Evolutionary conservation across 495 filamentous ascomycete genomes (phyloP), one percentile per base, ranked within the genome.

Genomic region (Neurospora pannonica): DNA sequence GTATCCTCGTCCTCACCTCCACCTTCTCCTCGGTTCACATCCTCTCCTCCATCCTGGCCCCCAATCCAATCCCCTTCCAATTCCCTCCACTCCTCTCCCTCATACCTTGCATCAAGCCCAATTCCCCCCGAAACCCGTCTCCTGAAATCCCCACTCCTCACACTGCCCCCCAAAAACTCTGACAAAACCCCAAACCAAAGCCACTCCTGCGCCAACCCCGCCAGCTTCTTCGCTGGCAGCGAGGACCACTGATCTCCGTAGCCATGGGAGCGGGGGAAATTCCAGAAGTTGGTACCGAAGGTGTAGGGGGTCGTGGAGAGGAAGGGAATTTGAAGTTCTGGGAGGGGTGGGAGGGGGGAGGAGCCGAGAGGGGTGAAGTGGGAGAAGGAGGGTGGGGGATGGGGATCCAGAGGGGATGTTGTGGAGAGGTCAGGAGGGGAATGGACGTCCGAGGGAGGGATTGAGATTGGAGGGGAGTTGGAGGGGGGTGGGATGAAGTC

Each of bases 161-260:
- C 48, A 60, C 48, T 60, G 11, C 48, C 21, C 13, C 78, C 78
- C 11, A 78, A 71, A n/a, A 79, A 79, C 73, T 79, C 78, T 38
- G 78, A 75, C 38, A 79, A 71, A 43, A 75, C 74, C 21, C 74
- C 78, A 46, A 79, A 79, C 74, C 76, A 79, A 2, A 79, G 76
- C 78, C 78, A 79, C 34, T 75, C 77, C 72, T 79, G 78, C 9
- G 74, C 76, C 17, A 79, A 74, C 13, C 76, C 74, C 1, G 78
- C 78, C 21, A 79, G 71, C 5, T 73, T 73, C n/a, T 70, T 71
- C 5, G 74, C 76, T 38, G 78, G 78, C 13, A 79, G 69, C n/a
- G 74, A 75, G 9, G 76, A 71, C 78, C 78, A 79, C 40, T 76
- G 78, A 37, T 76, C 76, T 54, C 78, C 76, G 13, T 76, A 79